Conservation (phyloP, 1,284 basidiomycete genomes). For the Trichosporon faecale region DNA sequence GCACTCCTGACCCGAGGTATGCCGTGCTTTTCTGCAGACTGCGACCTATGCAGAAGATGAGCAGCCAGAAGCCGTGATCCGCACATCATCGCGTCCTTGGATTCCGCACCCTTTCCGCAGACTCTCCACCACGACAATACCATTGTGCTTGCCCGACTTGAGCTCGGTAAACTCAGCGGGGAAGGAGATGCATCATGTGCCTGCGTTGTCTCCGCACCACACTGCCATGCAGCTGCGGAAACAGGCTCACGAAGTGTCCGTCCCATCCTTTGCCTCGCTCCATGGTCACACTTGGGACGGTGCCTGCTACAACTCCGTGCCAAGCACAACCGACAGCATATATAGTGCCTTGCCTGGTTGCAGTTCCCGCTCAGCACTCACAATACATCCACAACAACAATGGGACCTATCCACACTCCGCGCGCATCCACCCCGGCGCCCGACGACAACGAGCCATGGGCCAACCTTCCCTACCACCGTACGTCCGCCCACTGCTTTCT, state of each 20-base stretch:
- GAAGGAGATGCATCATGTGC: neutral
- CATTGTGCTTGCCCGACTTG: no score
- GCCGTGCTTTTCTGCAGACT: neutral
- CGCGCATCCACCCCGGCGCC: neutral
- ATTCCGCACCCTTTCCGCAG: neutral
- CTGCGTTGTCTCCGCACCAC: neutral
- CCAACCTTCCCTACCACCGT: constrained; percentile 13
- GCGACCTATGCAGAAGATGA: neutral
- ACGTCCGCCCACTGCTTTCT: neutral
- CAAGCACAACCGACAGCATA: neutral
- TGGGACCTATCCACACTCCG: constrained; percentile 3
- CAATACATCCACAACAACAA: neutral
- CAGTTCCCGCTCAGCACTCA: no score
- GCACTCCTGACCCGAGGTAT: neutral
- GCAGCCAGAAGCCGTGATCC: neutral
- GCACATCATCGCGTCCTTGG: neutral
- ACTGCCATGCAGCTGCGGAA: neutral
- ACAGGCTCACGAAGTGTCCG: no score
- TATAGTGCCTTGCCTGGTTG: neutral
- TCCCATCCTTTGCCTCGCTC: no score
- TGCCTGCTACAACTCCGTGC: no score
- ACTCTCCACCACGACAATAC: neutral
- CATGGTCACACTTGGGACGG: no score
- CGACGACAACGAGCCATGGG: neutral
- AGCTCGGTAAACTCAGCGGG: neutral